Conservation (phyloP, 352 stramenopile genomes). For the Saprolegnia diclina region DNA sequence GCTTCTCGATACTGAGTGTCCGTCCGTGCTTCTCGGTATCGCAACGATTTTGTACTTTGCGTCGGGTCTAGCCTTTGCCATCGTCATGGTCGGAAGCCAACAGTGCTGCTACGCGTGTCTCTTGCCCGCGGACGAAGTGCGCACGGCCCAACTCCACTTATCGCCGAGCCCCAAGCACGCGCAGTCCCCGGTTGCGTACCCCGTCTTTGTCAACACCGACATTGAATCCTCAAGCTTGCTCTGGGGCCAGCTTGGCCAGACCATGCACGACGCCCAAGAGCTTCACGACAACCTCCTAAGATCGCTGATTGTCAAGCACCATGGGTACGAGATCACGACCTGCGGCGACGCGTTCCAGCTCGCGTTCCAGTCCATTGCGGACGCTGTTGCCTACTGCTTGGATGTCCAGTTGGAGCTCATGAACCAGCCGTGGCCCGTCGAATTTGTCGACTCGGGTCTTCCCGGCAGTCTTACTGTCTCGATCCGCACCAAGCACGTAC, state of each 20-base stretch:
- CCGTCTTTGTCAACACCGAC: constrained; percentile 72
- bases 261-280: constrained; percentile 37
- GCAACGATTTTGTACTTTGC: constrained; percentile 3
- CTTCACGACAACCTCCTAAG: constrained; percentile 54
- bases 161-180: neutral
- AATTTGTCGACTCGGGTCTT: constrained; percentile 38
- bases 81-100: constrained; percentile 22
- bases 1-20: neutral
- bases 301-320: constrained; percentile 34
- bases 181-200: constrained; percentile 35
- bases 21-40: constrained; percentile 1
- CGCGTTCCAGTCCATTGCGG: constrained; percentile 46
- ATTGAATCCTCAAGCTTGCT: constrained; percentile 71
- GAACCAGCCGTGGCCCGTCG: constrained; percentile 37
- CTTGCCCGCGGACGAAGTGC: constrained; percentile 1
- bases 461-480: constrained; percentile 34
- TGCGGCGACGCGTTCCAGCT: constrained; percentile 55
- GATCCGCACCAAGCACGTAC: constrained; percentile 34
- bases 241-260: constrained; percentile 47
- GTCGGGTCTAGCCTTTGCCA: neutral
- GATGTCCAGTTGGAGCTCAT: constrained; percentile 48
- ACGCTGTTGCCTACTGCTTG: constrained; percentile 52
- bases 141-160: neutral
- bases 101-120: constrained; percentile 6
- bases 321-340: constrained; percentile 60